A percentile compares a stretch with the other conserved stretches of the same genome.
Conservation (phyloP, 148 eudicot species). For the Diospyros kaki region DNA sequence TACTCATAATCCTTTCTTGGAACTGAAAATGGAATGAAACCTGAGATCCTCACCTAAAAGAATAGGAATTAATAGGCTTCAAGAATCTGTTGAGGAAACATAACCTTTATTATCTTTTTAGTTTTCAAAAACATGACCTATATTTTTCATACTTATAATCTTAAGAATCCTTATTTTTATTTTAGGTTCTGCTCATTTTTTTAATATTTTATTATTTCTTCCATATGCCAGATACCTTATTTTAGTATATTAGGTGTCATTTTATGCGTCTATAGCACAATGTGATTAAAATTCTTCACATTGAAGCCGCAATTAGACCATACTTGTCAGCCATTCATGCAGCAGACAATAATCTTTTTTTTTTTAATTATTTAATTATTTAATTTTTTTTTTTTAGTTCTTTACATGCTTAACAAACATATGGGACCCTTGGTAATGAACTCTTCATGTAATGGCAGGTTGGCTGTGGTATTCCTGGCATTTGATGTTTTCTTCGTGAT, state of each 20-base stretch:
- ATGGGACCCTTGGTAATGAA: constrained; percentile 1
- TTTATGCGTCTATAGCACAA: not conserved
- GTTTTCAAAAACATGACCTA: no score
- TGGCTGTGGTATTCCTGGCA: constrained; percentile 62
- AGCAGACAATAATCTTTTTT: not conserved
- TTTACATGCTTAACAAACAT: not conserved
- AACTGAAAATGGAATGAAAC: no score
- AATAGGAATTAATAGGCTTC: no score
- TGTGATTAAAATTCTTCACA: not conserved
- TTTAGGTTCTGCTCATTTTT: not conserved
- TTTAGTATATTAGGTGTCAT: not conserved
- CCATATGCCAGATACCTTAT: not conserved
- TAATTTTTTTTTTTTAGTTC: not conserved
- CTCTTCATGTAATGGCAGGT: constrained; percentile 33
- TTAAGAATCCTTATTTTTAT: not conserved
- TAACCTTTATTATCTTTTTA: no score
- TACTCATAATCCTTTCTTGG: no score
- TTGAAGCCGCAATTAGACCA: not conserved
- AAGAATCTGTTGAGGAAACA: no score
- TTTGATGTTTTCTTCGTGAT: constrained; percentile 62
- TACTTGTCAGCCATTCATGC: not conserved
- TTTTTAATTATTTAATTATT: not conserved
- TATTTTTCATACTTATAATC: not conserved
- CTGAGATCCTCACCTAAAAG: no score
- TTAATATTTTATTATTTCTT: not conserved